Conservation (phyloP, 495 filamentous ascomycete species). For the Bombardia bombarda region DNA sequence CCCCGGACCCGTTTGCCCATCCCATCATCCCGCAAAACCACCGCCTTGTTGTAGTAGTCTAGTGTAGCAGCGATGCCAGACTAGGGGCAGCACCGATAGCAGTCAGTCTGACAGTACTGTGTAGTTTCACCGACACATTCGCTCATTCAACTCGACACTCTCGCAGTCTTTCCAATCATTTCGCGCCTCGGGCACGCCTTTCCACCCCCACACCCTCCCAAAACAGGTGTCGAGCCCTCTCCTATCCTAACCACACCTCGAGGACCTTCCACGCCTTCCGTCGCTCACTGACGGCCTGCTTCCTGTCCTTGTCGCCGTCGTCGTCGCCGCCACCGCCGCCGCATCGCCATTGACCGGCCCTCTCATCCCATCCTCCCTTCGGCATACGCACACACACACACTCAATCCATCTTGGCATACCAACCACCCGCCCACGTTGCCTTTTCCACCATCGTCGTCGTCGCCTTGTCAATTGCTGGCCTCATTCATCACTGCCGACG, state of each 20-base stretch:
- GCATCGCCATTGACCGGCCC: background rate
- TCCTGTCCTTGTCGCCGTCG: background rate
- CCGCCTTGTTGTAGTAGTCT: background rate
- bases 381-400: too few relatives aligned
- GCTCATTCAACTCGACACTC: too few relatives aligned
- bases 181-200: background rate
- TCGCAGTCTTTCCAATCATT: background rate
- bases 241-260: conserved; percentile 8
- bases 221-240: conserved; percentile 12
- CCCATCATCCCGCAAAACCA: background rate
- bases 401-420: too few relatives aligned
- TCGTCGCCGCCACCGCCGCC: conserved; percentile 1
- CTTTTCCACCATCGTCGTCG: background rate
- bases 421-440: too few relatives aligned
- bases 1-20: background rate
- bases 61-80: too few relatives aligned
- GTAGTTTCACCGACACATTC: too few relatives aligned
- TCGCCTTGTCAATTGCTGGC: too few relatives aligned
- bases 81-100: too few relatives aligned
- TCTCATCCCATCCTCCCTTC: background rate
- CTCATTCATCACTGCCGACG: too few relatives aligned
- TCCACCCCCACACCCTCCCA: conserved; percentile 10
- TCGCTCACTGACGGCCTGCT: background rate
- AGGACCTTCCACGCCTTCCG: background rate
- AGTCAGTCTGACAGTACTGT: too few relatives aligned